Conservation (phyloP, 2,329 filamentous ascomycete genomes). For the Colletotrichum spaethianum region DNA sequence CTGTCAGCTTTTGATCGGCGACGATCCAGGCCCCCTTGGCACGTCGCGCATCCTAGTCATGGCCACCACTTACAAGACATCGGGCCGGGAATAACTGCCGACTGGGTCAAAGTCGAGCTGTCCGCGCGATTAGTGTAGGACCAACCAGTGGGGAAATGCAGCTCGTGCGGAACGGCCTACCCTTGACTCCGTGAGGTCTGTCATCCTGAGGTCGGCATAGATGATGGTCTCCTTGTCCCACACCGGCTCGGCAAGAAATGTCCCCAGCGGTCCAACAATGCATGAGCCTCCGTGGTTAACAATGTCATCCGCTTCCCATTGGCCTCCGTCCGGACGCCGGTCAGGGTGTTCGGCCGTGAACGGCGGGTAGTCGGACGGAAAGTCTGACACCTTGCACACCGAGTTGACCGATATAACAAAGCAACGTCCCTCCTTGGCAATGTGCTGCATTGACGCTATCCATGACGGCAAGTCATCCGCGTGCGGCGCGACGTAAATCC, state of each 20-base stretch:
- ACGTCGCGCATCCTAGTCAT: constrained; percentile 31
- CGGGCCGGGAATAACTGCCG: constrained; percentile 57
- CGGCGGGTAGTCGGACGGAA: constrained; percentile 57
- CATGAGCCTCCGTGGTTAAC: constrained; percentile 58
- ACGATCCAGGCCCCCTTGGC: neutral
- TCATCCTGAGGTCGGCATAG: constrained; percentile 53
- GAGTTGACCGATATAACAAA: constrained; percentile 59
- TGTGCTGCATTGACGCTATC: constrained; percentile 59
- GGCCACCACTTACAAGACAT: constrained; percentile 54
- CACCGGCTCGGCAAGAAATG: constrained; percentile 54
- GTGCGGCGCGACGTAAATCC: constrained; percentile 51
- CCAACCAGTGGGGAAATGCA: neutral
- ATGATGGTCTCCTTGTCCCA: constrained; percentile 57
- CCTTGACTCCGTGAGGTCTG: constrained; percentile 54
- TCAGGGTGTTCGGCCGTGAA: constrained; percentile 56
- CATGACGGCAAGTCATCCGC: constrained; percentile 52
- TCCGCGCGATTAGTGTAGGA: constrained; percentile 12
- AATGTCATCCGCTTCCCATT: constrained; percentile 54
- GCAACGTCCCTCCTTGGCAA: constrained; percentile 60
- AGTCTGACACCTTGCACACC: constrained; percentile 57
- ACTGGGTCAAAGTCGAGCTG: constrained; percentile 60
- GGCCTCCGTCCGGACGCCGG: constrained; percentile 53
- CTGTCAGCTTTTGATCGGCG: constrained; percentile 32
- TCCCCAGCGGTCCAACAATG: constrained; percentile 56
- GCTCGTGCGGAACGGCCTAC: constrained; percentile 45